Percentiles rank a stretch among this genome's conserved stretches.
Conservation (phyloP, 768 basidiomycete species). For the Hypholoma sublateritium region DNA sequence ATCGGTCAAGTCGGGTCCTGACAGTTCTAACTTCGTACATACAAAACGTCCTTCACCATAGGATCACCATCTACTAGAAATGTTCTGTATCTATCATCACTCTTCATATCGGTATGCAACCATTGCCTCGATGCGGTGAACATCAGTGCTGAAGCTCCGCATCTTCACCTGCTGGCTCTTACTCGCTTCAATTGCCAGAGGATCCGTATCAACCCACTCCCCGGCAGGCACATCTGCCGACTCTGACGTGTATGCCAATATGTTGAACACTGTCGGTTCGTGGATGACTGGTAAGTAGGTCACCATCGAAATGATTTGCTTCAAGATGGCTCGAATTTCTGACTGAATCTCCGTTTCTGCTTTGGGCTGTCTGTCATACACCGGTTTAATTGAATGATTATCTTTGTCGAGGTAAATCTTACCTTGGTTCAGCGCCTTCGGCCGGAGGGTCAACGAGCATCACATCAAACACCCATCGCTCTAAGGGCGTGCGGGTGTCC, state of each 20-base stretch:
- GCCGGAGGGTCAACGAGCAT: conserved; percentile 71
- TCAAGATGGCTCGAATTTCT: conserved; percentile 96
- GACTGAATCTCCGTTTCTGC: conserved; percentile 91
- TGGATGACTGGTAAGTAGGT: conserved; percentile 96
- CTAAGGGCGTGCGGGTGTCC: conserved; percentile 86
- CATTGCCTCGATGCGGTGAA: conserved; percentile 98
- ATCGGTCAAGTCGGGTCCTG: conserved; percentile 25
- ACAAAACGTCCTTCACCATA: conserved; percentile 12
- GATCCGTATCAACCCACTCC: conserved; percentile 96
- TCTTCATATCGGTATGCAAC: conserved; percentile 95
- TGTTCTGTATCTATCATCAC: conserved; percentile 28
- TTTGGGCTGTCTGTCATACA: conserved; percentile 54
- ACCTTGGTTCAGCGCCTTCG: conserved; percentile 45
- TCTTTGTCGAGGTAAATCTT: conserved; percentile 1
- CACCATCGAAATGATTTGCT: conserved; percentile 96
- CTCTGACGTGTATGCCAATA: conserved; percentile 91
- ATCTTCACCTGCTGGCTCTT: conserved; percentile 94
- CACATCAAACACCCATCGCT: conserved; percentile 98
- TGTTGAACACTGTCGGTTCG: conserved; percentile 96
- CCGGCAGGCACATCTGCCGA: conserved; percentile 90
- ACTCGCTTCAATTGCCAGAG: conserved; percentile 87
- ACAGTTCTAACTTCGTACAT: conserved; percentile 14
- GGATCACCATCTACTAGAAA: neutral
- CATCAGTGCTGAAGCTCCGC: conserved; percentile 94
- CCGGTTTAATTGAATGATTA: conserved; percentile 3